Evolutionary conservation across 352 stramenopile genomes (phyloP), one percentile per base, ranked within the genome.

Genomic region (Globisporangium canariense): DNA sequence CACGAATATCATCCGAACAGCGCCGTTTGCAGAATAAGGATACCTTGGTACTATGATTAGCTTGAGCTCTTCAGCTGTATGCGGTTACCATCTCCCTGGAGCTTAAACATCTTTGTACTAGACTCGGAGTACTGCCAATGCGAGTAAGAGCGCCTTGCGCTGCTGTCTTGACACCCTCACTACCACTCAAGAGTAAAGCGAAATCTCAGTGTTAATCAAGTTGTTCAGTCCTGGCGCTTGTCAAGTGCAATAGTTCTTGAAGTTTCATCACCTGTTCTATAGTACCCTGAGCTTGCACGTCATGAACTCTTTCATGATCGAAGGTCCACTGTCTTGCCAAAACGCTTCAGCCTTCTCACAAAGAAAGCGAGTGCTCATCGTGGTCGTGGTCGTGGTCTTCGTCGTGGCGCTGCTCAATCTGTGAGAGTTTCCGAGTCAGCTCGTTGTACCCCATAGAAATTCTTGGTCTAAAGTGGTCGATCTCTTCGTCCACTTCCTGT

Each of bases 391-490:
- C 50, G 40, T 67, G 41, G 34, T 67, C 59, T 54, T 70, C 58
- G n/a, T 60, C 64, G 6, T 69, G 57, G 40, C 45, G 45, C 45
- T 68, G 63, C 46, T 65, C 57, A 14, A 60, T 60, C 14, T 66
- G 64, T 7, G 64, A 58, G 13, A 70, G 65, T 28, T 47, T 61
- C 14, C 43, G 32, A 22, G 25, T 22, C 41, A 67, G 32, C 3
- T 71, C 60, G 20, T 16, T 62, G 28, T 50, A 43, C 13, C 40
- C 32, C 41, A 36, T 36, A 47, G 58, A 13, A 20, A n/a, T 38
- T 20, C 22, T 16, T 45, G 28, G 3, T 6, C 32, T 46, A 43
- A 68, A 63, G 32, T 20, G 25, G 16, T 60, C 51, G 18, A 20
- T 25, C 16, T 66, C 56, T 46, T 64, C 49, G 13, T 64, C 49